phyloP scores from a whole-genome alignment of 176 grass and related monocot genomes.

The Calamus simplicifolius region DNA sequence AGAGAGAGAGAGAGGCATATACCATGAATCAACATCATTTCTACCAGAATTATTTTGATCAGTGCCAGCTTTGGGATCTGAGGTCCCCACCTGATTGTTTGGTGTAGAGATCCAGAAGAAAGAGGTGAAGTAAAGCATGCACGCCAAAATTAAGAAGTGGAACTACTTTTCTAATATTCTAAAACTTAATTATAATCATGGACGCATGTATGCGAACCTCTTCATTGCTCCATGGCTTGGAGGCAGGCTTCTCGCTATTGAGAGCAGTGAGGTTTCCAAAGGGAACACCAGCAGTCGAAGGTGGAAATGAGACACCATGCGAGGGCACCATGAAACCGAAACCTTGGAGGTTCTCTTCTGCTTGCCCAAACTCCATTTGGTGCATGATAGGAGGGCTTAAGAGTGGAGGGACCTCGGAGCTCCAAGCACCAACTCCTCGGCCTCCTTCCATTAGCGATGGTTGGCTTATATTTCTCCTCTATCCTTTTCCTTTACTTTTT shows the following conservation, averaged over 20 bases:
- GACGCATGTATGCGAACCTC: not conserved
- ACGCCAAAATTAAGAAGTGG: too few relatives aligned
- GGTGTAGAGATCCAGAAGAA: too few relatives aligned
- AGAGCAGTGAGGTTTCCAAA: not conserved
- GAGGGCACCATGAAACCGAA: too few relatives aligned
- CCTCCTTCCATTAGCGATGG: slow-evolving; percentile 2
- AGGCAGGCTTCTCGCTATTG: not conserved
- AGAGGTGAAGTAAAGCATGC: too few relatives aligned
- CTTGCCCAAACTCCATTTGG: slow-evolving; percentile 8
- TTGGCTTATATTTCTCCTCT: not conserved
- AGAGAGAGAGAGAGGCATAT: not conserved
- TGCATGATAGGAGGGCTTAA: not conserved
- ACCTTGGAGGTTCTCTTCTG: not conserved
- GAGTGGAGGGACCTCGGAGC: not conserved
- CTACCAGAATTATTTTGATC: slow-evolving; percentile 10
- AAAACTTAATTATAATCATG: too few relatives aligned
- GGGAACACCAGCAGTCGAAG: too few relatives aligned
- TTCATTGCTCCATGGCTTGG: not conserved
- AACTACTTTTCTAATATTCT: too few relatives aligned
- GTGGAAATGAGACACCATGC: too few relatives aligned
- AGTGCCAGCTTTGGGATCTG: slow-evolving; percentile 6
- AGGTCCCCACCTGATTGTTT: not conserved
- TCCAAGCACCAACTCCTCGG: not conserved
- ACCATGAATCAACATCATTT: slow-evolving; percentile 16
- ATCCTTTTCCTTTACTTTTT: too few relatives aligned